phyloP scores from a whole-genome alignment of 2,329 filamentous ascomycete genomes.

The Cercospora sp. region DNA sequence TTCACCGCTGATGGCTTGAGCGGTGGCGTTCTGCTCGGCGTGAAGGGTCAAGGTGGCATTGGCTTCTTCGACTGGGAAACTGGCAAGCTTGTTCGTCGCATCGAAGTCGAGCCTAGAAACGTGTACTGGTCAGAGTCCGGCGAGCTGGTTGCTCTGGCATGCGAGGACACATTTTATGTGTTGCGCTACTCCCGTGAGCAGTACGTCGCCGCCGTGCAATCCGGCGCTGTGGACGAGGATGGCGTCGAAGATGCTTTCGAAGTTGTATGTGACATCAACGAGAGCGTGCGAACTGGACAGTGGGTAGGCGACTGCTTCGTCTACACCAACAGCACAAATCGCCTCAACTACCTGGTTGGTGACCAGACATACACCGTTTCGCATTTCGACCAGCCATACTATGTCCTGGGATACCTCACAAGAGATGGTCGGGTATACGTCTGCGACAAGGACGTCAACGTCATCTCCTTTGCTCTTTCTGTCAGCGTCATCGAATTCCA shows the following conservation, averaged over 20 bases:
- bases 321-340: conserved; percentile 95
- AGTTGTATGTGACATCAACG: conserved; percentile 91
- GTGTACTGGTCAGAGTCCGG: conserved; percentile 98
- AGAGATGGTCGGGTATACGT: conserved; percentile 94
- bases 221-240: conserved; percentile 80
- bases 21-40: conserved; percentile 86
- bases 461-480: conserved; percentile 87
- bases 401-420: conserved; percentile 91
- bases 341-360: conserved; percentile 94
- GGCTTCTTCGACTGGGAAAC: conserved; percentile 96
- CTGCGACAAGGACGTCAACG: conserved; percentile 89
- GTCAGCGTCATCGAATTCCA: conserved; percentile 95
- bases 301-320: conserved; percentile 99
- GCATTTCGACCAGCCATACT: conserved; percentile 94
- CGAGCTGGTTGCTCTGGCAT: conserved; percentile 87
- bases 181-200: conserved; percentile 86
- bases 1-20: conserved; percentile 92
- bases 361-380: conserved; percentile 98
- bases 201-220: conserved; percentile 79
- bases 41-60: conserved; percentile 91
- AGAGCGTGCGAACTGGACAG: conserved; percentile 89
- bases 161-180: conserved; percentile 94
- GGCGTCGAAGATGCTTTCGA: conserved; percentile 96
- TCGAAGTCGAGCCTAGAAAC: conserved; percentile 72
- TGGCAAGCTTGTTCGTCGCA: conserved; percentile 83